These are phyloP conservation scores for Teunomyces kruisii DNA, from an alignment of 805 yeast genomes.

Conservation along the genomic window DNA sequence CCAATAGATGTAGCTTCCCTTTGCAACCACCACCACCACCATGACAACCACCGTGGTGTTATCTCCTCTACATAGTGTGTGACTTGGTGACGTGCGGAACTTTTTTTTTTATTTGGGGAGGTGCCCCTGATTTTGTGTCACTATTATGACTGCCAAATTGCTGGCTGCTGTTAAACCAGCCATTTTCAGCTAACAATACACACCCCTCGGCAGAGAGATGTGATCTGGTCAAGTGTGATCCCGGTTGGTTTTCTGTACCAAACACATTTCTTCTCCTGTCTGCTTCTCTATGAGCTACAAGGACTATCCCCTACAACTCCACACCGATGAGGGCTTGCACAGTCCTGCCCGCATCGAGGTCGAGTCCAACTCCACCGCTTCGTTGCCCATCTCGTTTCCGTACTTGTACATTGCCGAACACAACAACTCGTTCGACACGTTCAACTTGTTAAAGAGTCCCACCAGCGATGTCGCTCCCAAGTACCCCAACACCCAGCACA, in stretches of 20 bases:
- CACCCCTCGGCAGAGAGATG: no score
- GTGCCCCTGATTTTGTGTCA: no score
- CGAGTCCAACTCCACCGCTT: conserved; percentile 24
- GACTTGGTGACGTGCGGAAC: no score
- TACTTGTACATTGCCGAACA: conserved; percentile 21
- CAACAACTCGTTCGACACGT: conserved; percentile 25
- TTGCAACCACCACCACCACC: not conserved
- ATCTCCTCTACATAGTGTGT: no score
- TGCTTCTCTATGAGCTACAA: not conserved
- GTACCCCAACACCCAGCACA: conserved; percentile 24
- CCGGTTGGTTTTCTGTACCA: not conserved
- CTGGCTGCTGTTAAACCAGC: not conserved
- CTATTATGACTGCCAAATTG: conserved; percentile 1
- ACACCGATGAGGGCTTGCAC: not conserved
- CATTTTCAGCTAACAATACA: not conserved
- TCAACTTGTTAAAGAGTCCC: conserved; percentile 17
- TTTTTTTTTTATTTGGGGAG: no score
- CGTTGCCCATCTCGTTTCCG: conserved; percentile 30
- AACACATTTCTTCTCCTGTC: not conserved
- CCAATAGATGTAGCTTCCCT: no score
- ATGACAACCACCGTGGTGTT: not conserved
- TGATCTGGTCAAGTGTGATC: no score
- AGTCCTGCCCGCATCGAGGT: conserved; percentile 18
- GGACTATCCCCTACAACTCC: conserved; percentile 2
- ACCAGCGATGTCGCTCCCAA: conserved; percentile 13